A percentile compares a stretch with the other conserved stretches of the same genome.
Conservation (phyloP, 192 early-diverging fungal genomes). For the Dimargaris xerosporica region DNA sequence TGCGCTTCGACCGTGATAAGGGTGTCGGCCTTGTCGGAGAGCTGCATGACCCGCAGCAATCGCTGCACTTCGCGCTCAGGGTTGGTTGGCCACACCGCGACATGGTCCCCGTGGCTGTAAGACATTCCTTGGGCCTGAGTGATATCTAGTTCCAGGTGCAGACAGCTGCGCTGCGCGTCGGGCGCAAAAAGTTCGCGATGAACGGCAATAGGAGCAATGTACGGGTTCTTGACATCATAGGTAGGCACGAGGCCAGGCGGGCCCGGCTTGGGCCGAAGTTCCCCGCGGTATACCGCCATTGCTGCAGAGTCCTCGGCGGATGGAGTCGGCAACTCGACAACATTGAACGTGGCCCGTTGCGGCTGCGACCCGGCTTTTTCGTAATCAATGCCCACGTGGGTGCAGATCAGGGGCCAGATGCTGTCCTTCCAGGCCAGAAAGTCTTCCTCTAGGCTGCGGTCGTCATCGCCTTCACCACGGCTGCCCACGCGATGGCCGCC, state of each 20-base stretch:
- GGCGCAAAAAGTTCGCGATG: slow-evolving; percentile 54
- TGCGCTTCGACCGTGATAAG: slow-evolving; percentile 53
- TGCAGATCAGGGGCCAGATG: slow-evolving; percentile 60
- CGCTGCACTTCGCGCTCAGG: slow-evolving; percentile 56
- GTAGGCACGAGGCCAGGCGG: slow-evolving; percentile 18
- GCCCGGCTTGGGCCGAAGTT: slow-evolving; percentile 28
- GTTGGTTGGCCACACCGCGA: slow-evolving; percentile 85
- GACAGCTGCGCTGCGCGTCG: slow-evolving; percentile 55
- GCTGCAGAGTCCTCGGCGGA: slow-evolving; percentile 12
- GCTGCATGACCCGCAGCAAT: slow-evolving; percentile 41
- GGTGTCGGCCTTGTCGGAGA: slow-evolving; percentile 49
- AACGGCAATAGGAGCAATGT: slow-evolving; percentile 42
- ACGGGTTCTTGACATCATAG: slow-evolving; percentile 85
- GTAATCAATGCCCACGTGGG: slow-evolving; percentile 52
- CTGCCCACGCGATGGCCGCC: slow-evolving; percentile 63
- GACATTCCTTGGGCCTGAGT: slow-evolving; percentile 43
- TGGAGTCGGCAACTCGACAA: slow-evolving; percentile 43
- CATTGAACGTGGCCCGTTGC: slow-evolving; percentile 24
- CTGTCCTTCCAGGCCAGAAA: slow-evolving; percentile 89
- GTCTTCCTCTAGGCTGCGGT: slow-evolving; percentile 89
- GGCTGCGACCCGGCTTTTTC: slow-evolving; percentile 2
- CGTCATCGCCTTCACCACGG: slow-evolving; percentile 93
- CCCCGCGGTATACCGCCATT: slow-evolving; percentile 30
- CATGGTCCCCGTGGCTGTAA: slow-evolving; percentile 90
- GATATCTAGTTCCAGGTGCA: slow-evolving; percentile 92